Evolutionary conservation across 305 asterid species (phyloP), one percentile per base, ranked within the genome.

Genomic region (Fraxinus albicans): DNA sequence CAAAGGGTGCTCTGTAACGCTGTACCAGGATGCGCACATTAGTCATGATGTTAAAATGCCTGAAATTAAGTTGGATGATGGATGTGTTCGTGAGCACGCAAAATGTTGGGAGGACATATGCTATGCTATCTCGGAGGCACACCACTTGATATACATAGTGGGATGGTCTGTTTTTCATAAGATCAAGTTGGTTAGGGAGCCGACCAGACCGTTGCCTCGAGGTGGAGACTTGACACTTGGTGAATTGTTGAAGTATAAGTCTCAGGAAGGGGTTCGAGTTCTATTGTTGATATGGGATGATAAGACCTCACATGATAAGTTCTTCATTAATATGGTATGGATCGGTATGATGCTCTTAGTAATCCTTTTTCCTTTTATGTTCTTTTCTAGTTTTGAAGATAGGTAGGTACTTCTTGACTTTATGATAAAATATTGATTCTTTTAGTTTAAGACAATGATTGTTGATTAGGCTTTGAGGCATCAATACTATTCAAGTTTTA

Each of bases 251-350:
- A 96, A 96, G 93, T 94, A 93, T 80, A 96, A 96, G 82, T 93
- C 99, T 3, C 89, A 94, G 84, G 99, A 96, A 89, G 99, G 99
- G 60, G 98, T 96, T 81, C 91, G 99, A 35, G 98, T 96, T 88
- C 88, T 96, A 87, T 86, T 96, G 72, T 86, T 96, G 85, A 88
- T 91, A 84, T 96, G 99, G 99, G 99, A 96, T 88, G 99, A 96
- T 84, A 94, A 91, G 90, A 94, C 98, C 82, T 94, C 99, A 2
- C 97, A 93, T 29, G 86, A 89, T 79, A 91, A 84, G 81, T 87
- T 90, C 88, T 88, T 91, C 73, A 34, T 95, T 58, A 92, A 88
- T 73, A 93, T 92, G 96, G 99, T 95, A 90, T 70, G 89, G 10
- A 38, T 34, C 12, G 23, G 8, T 81, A 33, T 9, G 31, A 9